Evolutionary conservation across 2,329 filamentous ascomycete species (phyloP).

Genomic region (Aspergillus hortae): DNA sequence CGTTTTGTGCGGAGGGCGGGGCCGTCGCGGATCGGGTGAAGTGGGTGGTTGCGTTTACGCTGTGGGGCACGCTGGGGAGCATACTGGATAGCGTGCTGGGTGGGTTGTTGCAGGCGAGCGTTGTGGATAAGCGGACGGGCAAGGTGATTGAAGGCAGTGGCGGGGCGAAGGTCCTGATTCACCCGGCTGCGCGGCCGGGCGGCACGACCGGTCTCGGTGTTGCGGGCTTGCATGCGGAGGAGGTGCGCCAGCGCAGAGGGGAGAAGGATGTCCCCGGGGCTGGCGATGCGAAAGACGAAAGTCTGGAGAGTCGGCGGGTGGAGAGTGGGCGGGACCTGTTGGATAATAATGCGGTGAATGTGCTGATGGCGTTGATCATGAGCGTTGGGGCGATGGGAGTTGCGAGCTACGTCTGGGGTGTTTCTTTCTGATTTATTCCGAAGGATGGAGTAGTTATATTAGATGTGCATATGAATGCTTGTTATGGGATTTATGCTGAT

Average conservation of each 20-base stretch:
- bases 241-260: background rate
- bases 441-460: background rate
- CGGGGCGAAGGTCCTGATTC: conserved; percentile 54
- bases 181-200: conserved; percentile 21
- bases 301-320: conserved; percentile 58
- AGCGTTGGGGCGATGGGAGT: conserved; percentile 72
- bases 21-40: conserved; percentile 48
- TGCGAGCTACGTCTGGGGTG: conserved; percentile 32
- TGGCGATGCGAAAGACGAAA: conserved; percentile 8
- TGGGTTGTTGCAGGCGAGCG: conserved; percentile 78
- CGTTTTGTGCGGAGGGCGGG: conserved; percentile 54
- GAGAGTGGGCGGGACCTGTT: conserved; percentile 70
- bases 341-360: conserved; percentile 95
- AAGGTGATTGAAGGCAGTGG: conserved; percentile 87
- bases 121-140: conserved; percentile 76
- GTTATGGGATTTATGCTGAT: background rate
- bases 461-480: background rate
- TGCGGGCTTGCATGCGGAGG: background rate
- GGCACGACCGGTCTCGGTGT: background rate
- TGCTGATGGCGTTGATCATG: conserved; percentile 82
- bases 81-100: conserved; percentile 85
- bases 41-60: conserved; percentile 55
- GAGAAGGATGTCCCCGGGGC: background rate
- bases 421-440: conserved; percentile 13
- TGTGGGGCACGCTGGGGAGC: conserved; percentile 75